Base-by-base conservation (phyloP, 2,329 filamentous ascomycete species). In the Lachnellula suecica region DNA sequence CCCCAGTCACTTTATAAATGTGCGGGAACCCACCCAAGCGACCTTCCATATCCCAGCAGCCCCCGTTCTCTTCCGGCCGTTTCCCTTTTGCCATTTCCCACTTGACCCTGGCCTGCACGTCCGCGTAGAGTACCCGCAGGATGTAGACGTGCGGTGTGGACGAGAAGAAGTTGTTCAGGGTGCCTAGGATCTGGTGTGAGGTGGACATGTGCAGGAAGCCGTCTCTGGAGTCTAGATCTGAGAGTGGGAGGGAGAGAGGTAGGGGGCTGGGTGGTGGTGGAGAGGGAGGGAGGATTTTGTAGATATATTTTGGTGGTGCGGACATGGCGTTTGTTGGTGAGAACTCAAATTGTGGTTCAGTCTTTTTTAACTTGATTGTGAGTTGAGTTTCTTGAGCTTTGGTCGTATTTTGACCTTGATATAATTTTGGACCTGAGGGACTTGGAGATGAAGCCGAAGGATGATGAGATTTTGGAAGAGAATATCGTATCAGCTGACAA, bases 211-310 rank as follows among this genome's bases (percentile, higher is more conserved):
- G 65, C 41, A 67, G 55, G 47, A 65, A 67, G 11, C 56, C 52
- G 49, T 67, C 64, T 15, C 56, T 49, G 20, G 51, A 40, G 38
- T 67, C 65, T 3, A 67, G 62, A 8, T 52, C 53, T 2, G 64
- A 66, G 51, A 67, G 54, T 11, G 63, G 63, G 10, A 66, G 58
- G 10, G 49, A 54, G 11, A 40, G 17, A 1, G 63, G 65, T 13
- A 67, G 61, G 4, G 63, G 62, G 1, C 51, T 49, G 9, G 60
- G 51, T 8, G 60, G 61, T 24, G 57, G 9, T 2, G 59, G 52
- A 7, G 54, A 40, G 6, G 62, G 47, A 15, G 65, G 63, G 15
- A 67, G 50, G 53, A 67, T 66, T 43, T 67, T 67, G 57, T 67
- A 67, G 46, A 67, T 65, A 52, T 63, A 67, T 37, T 51, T 59